Evolutionary conservation across 1,139 yeast species (phyloP).

Genomic region (Ogataea hybrid): DNA sequence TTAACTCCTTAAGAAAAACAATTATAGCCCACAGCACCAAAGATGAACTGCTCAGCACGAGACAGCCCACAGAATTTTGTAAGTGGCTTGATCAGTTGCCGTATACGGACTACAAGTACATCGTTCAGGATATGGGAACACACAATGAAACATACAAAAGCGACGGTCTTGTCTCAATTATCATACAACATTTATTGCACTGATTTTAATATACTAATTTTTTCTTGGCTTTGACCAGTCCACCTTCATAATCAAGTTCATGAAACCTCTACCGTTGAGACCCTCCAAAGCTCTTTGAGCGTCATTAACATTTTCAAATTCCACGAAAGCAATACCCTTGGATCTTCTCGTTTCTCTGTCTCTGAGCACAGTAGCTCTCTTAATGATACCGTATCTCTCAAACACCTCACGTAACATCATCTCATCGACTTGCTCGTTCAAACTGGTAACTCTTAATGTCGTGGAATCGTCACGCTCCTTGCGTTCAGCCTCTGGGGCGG

Average conservation of each 20-base stretch:
- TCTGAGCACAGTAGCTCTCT: slow-evolving; percentile 81
- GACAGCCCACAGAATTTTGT: slow-evolving; percentile 32
- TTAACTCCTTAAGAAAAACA: slow-evolving; percentile 14
- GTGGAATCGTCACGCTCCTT: slow-evolving; percentile 77
- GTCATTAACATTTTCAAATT: slow-evolving; percentile 63
- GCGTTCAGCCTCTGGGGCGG: slow-evolving; percentile 32
- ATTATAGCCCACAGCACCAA: slow-evolving; percentile 35
- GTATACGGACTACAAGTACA: slow-evolving; percentile 5
- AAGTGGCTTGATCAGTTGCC: slow-evolving; percentile 19
- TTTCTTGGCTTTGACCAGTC: slow-evolving; percentile 47
- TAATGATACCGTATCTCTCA: slow-evolving; percentile 68
- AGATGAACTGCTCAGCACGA: slow-evolving; percentile 35
- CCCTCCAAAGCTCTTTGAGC: slow-evolving; percentile 80
- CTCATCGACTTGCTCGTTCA: slow-evolving; percentile 84
- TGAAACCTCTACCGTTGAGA: slow-evolving; percentile 90
- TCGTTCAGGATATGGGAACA: slow-evolving; percentile 27
- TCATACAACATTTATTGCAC: slow-evolving; percentile 9
- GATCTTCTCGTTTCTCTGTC: slow-evolving; percentile 94
- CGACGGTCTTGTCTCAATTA: slow-evolving; percentile 18
- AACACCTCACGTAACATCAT: slow-evolving; percentile 78
- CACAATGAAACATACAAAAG: slow-evolving; percentile 34
- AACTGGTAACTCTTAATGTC: slow-evolving; percentile 88
- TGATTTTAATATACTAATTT: slow-evolving; percentile 6
- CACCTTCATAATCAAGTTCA: slow-evolving; percentile 81
- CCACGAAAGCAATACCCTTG: slow-evolving; percentile 96